These are phyloP conservation scores for Leucogyrophana mollusca DNA, from an alignment of 768 basidiomycete species.

Conservation along the genomic window DNA sequence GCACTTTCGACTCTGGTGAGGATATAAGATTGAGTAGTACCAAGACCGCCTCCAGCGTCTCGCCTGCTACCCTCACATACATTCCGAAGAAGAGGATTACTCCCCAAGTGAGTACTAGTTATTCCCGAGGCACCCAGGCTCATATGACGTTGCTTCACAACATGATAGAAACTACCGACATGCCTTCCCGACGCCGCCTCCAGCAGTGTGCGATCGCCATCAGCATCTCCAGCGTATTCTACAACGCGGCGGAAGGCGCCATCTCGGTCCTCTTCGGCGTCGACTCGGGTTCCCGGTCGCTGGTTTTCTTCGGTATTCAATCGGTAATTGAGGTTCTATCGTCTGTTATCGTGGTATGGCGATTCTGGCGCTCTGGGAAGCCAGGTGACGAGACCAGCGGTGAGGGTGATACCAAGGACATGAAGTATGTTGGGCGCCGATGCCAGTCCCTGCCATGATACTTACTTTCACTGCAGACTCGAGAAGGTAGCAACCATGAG, in stretches of 20 bases:
- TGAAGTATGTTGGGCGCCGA: slow-evolving; percentile 19
- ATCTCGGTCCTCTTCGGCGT: slow-evolving; percentile 44
- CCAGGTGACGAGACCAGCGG: slow-evolving; percentile 31
- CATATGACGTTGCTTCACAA: too few relatives aligned
- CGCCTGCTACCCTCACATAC: too few relatives aligned
- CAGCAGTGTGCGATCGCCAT: slow-evolving; percentile 38
- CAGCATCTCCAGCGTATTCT: slow-evolving; percentile 41
- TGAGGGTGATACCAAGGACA: background rate
- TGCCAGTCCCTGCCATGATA: too few relatives aligned
- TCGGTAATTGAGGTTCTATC: slow-evolving; percentile 48
- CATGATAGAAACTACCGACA: background rate
- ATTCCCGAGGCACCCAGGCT: too few relatives aligned
- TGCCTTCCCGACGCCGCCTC: slow-evolving; percentile 30
- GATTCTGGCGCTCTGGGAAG: slow-evolving; percentile 33
- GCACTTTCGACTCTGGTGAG: too few relatives aligned
- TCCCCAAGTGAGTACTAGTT: too few relatives aligned
- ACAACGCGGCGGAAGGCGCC: slow-evolving; percentile 40
- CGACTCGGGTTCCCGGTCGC: slow-evolving; percentile 41
- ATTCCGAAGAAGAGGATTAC: too few relatives aligned
- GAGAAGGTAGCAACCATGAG: slow-evolving; percentile 36
- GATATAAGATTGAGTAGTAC: too few relatives aligned
- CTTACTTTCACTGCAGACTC: slow-evolving; percentile 20
- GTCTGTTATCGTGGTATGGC: slow-evolving; percentile 42
- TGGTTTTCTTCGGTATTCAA: slow-evolving; percentile 50
- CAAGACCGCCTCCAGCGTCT: too few relatives aligned